Conservation (phyloP, 1,284 basidiomycete genomes). For the Microbotryum scabiosae region DNA sequence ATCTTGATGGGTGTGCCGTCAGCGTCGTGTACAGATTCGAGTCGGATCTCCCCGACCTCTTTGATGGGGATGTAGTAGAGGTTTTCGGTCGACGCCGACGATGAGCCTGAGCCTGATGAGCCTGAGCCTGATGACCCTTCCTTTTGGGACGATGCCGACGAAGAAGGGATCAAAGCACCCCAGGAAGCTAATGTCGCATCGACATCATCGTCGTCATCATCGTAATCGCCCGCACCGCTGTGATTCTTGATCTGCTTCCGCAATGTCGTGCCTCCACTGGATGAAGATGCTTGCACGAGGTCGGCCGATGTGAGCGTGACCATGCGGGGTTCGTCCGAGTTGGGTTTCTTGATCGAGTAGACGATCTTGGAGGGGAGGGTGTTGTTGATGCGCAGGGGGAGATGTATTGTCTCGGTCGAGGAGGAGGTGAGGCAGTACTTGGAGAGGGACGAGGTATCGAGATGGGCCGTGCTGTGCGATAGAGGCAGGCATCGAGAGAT, state of each 20-base stretch:
- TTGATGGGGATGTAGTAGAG: slow-evolving; percentile 62
- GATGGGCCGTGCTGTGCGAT: slow-evolving; percentile 62
- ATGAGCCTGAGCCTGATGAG: no score
- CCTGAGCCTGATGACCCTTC: no score
- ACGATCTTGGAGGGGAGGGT: slow-evolving; percentile 64
- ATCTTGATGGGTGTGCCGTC: slow-evolving; percentile 56
- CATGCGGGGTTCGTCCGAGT: slow-evolving; percentile 19
- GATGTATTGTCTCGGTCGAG: slow-evolving; percentile 45
- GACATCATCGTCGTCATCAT: slow-evolving; percentile 16
- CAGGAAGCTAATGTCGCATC: slow-evolving; percentile 42
- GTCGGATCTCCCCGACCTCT: slow-evolving; percentile 60
- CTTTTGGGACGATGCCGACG: no score
- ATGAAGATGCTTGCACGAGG: slow-evolving; percentile 1
- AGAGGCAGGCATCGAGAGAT: no score
- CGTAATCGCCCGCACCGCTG: slow-evolving; percentile 35
- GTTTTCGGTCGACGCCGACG: slow-evolving; percentile 62
- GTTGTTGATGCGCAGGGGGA: slow-evolving; percentile 84
- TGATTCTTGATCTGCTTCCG: no score
- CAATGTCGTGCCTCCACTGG: no score
- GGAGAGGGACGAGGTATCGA: slow-evolving; percentile 60
- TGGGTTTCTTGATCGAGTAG: slow-evolving; percentile 49
- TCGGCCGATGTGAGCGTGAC: neutral
- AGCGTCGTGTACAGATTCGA: slow-evolving; percentile 65
- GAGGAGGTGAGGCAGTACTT: slow-evolving; percentile 55
- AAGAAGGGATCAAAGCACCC: slow-evolving; percentile 19